Conservation (phyloP, 2,329 filamentous ascomycete genomes). For the Xylaria multiplex region DNA sequence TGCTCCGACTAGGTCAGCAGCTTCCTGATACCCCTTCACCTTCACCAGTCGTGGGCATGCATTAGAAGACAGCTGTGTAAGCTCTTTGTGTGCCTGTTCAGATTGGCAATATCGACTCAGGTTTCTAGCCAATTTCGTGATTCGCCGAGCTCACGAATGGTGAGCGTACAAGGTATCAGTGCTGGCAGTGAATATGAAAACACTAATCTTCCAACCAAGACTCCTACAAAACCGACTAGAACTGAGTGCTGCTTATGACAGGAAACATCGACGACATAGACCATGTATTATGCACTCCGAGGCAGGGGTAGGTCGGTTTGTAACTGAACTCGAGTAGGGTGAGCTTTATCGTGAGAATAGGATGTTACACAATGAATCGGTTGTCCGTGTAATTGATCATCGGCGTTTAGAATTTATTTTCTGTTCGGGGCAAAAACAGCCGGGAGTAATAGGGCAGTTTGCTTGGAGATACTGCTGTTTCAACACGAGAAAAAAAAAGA, state of each 20-base stretch:
- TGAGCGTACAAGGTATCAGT: slow-evolving; percentile 19
- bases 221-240: slow-evolving; percentile 5
- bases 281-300: neutral
- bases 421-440: slow-evolving; percentile 39
- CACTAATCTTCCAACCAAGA: slow-evolving; percentile 11
- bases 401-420: slow-evolving; percentile 35
- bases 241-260: slow-evolving; percentile 3
- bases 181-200: slow-evolving; percentile 10
- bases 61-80: slow-evolving; percentile 22
- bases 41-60: slow-evolving; percentile 25
- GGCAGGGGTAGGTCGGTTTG: slow-evolving; percentile 11
- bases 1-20: slow-evolving; percentile 11
- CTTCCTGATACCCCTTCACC: slow-evolving; percentile 21
- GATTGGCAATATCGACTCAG: slow-evolving; percentile 6
- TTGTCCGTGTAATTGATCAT: slow-evolving; percentile 23
- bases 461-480: slow-evolving; percentile 5
- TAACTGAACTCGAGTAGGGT: slow-evolving; percentile 9
- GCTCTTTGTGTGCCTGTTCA: slow-evolving; percentile 17
- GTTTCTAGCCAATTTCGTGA: slow-evolving; percentile 3
- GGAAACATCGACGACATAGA: slow-evolving; percentile 12
- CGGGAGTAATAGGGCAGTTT: slow-evolving; percentile 1
- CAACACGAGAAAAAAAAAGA: neutral
- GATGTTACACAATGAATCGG: slow-evolving; percentile 23
- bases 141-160: slow-evolving; percentile 6
- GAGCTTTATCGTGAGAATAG: slow-evolving; percentile 8